Evolutionary conservation across 768 basidiomycete genomes (phyloP), one percentile per base, ranked within the genome.

Genomic region (Baorangia bicolor): DNA sequence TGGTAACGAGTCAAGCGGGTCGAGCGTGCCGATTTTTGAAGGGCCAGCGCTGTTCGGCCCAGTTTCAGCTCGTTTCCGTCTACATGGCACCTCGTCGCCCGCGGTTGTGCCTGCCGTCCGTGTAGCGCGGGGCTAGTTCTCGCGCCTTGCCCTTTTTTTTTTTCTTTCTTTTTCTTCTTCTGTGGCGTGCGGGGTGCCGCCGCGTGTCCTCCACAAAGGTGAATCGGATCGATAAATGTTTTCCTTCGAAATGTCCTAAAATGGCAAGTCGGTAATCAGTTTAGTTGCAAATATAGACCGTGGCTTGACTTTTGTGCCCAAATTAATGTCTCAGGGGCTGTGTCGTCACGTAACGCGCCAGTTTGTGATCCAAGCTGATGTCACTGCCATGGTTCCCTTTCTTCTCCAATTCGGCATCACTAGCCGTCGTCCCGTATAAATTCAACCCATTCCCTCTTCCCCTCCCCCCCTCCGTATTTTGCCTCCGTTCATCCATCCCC

Each of bases 301-400:
- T 39, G 35, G 33, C 21, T 27, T 25, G 30, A 25, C 39, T 54
- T 55, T 61, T 39, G 43, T 50, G 38, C 31, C 44, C 43, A 60
- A 64, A 64, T 57, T 58, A 51, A 60, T 58, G 61, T 67, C 53
- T 61, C 57, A 64, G 68, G 59, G 61, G 65, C 65, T 69, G 64
- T 66, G 60, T 53, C 42, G 50, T 63, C 55, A 63, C 63, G 57
- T 62, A 62, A 69, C 52, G n/a, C 52, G 20, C 56, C 35, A 54
- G 55, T 53, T 27, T 14, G 41, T n/a, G 30, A 23, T 11, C n/a
- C 33, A 16, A 52, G 45, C 65, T 72, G 71, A 72, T 73, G 69
- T 71, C 71, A 71, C 67, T 60, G 49, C 55, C 62, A 69, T 66
- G 40, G 43, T 53, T 56, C 59, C 64, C 65, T 70, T 70, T 62